Evolutionary conservation across 192 early-diverging fungal species (phyloP).

Genomic region (Gigaspora rosea): DNA sequence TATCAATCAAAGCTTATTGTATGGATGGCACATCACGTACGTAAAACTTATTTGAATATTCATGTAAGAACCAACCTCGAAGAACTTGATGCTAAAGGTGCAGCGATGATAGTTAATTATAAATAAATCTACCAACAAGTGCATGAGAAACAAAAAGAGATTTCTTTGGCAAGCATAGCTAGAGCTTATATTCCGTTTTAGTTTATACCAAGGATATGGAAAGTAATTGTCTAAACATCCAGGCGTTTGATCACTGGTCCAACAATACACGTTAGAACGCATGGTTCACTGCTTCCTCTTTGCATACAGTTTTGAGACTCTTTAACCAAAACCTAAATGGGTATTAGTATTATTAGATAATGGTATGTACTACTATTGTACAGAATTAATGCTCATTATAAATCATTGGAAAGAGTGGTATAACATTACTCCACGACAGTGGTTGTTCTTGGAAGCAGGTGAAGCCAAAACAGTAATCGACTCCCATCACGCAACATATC

Average conservation of each 20-base stretch:
- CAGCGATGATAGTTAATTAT: background rate
- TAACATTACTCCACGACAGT: background rate
- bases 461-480: background rate
- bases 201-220: background rate
- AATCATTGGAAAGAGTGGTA: background rate
- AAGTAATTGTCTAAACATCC: background rate
- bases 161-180: background rate
- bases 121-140: background rate
- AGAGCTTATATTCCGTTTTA: background rate
- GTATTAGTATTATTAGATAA: background rate
- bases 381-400: background rate
- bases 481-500: background rate
- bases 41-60: conserved; percentile 18
- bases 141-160: no score
- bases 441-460: background rate
- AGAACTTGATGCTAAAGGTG: background rate
- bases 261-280: background rate
- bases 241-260: background rate
- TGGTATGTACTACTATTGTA: background rate
- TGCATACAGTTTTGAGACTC: background rate
- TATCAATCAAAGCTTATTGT: background rate
- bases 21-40: background rate
- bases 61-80: no score
- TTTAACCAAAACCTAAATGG: background rate
- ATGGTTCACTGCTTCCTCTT: background rate